Percentiles rank a stretch among this genome's conserved stretches.
Conservation (phyloP, 1,284 basidiomycete genomes). For the Singerocomus inundabilis region DNA sequence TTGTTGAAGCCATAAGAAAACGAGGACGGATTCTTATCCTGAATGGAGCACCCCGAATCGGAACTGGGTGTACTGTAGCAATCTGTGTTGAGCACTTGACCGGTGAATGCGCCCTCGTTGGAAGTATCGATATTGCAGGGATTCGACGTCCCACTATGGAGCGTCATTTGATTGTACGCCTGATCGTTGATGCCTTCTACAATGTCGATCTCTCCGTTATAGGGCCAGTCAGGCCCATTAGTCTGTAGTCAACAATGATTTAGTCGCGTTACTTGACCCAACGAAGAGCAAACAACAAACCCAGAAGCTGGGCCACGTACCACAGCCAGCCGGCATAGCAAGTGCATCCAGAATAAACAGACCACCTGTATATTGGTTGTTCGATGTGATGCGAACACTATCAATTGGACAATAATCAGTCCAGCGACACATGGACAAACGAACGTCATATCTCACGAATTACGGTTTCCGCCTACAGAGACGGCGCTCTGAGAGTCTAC, state of each 20-base stretch:
- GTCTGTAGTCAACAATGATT: slow-evolving; percentile 26
- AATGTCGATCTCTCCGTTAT: slow-evolving; percentile 65
- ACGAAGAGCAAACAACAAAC: slow-evolving; percentile 37
- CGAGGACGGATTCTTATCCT: slow-evolving; percentile 37
- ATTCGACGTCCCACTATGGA: slow-evolving; percentile 51
- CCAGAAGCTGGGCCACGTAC: slow-evolving; percentile 69
- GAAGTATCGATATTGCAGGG: slow-evolving; percentile 12
- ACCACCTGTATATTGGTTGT: slow-evolving; percentile 62
- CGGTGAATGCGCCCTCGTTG: slow-evolving; percentile 21
- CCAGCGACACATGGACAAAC: slow-evolving; percentile 14
- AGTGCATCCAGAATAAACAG: slow-evolving; percentile 76
- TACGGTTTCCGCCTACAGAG: slow-evolving; percentile 49
- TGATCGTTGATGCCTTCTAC: slow-evolving; percentile 65
- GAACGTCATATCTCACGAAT: slow-evolving; percentile 52
- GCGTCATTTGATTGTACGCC: slow-evolving; percentile 62
- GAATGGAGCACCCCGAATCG: slow-evolving; percentile 51
- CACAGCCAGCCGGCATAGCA: slow-evolving; percentile 76
- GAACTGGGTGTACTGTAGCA: slow-evolving; percentile 43
- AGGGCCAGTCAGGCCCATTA: slow-evolving; percentile 67
- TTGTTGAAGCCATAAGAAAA: slow-evolving; percentile 73
- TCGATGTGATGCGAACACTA: slow-evolving; percentile 69
- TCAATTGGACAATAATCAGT: slow-evolving; percentile 1
- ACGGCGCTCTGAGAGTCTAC: slow-evolving; percentile 59
- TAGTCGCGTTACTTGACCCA: background rate
- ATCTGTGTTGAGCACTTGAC: slow-evolving; percentile 31